phyloP scores from a whole-genome alignment of 176 grass and related monocot species.

The Triticum timopheevii region DNA sequence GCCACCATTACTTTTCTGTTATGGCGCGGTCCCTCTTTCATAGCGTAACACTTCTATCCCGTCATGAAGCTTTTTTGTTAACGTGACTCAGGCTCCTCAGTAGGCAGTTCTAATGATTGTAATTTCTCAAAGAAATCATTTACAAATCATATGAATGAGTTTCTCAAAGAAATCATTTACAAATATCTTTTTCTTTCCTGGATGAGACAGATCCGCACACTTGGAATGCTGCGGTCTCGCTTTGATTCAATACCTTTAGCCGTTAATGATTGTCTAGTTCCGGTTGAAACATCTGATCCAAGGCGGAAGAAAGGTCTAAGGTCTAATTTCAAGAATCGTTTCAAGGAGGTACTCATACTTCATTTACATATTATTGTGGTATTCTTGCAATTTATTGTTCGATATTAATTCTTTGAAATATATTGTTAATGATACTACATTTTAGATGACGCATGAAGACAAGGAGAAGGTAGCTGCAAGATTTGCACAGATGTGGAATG shows the following conservation, averaged over 20 bases:
- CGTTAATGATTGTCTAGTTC: constrained; percentile 76
- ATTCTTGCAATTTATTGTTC: constrained; percentile 24
- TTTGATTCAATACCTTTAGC: constrained; percentile 79
- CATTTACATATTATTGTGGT: constrained; percentile 10
- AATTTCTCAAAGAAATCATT: too few species aligned
- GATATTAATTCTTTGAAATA: constrained; percentile 21
- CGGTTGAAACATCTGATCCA: constrained; percentile 56
- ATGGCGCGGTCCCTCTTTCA: too few species aligned
- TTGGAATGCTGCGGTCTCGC: constrained; percentile 85
- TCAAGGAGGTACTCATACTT: constrained; percentile 57
- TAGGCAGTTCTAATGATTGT: too few species aligned
- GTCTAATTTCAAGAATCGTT: constrained; percentile 67
- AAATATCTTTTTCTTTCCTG: constrained; percentile 34
- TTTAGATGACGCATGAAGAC: constrained; percentile 52
- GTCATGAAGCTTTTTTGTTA: too few species aligned
- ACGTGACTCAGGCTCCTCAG: too few species aligned
- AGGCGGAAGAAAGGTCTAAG: constrained; percentile 72
- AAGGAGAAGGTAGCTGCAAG: constrained; percentile 67
- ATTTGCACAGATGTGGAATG: constrained; percentile 98
- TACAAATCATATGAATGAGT: constrained; percentile 25
- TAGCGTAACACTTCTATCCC: too few species aligned
- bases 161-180: constrained; percentile 6
- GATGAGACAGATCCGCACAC: constrained; percentile 76
- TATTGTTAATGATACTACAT: constrained; percentile 19
- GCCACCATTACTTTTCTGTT: too few species aligned